phyloP scores from a whole-genome alignment of 2,329 filamentous ascomycete genomes.

The Cladosporium sp. region DNA sequence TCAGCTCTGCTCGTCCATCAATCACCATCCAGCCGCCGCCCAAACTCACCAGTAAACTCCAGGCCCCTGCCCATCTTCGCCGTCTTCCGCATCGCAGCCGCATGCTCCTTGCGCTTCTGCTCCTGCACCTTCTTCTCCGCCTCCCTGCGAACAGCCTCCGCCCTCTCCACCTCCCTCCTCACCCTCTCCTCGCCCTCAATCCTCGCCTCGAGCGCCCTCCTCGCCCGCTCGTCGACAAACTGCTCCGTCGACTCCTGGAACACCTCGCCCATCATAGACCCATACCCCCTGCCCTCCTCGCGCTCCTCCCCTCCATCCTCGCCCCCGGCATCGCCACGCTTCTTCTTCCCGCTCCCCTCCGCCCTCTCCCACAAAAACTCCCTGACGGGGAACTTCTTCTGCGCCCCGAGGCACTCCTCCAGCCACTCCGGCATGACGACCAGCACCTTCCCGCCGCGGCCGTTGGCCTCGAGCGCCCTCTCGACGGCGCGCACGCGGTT shows the following conservation, averaged over 20 bases:
- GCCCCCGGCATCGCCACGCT: constrained; percentile 18
- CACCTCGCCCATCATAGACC: constrained; percentile 23
- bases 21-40: background rate
- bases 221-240: constrained; percentile 22
- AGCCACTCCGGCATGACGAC: constrained; percentile 42
- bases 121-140: constrained; percentile 12
- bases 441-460: constrained; percentile 17
- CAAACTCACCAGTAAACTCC: constrained; percentile 31
- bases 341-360: constrained; percentile 27
- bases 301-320: background rate
- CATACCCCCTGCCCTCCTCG: background rate
- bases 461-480: constrained; percentile 3
- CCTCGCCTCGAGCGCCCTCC: background rate
- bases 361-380: constrained; percentile 30
- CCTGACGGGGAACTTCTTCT: constrained; percentile 28
- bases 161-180: constrained; percentile 23
- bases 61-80: constrained; percentile 24
- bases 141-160: constrained; percentile 19
- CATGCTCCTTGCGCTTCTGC: constrained; percentile 25
- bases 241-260: constrained; percentile 31
- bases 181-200: constrained; percentile 23
- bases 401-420: constrained; percentile 41
- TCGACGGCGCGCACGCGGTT: constrained; percentile 28
- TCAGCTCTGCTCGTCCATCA: constrained; percentile 8
- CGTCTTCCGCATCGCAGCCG: constrained; percentile 19